A percentile compares a stretch with the other conserved stretches of the same genome.
phyloP scores from a whole-genome alignment of 2,329 filamentous ascomycete genomes.

The Coccinonectria pachysandricola region DNA sequence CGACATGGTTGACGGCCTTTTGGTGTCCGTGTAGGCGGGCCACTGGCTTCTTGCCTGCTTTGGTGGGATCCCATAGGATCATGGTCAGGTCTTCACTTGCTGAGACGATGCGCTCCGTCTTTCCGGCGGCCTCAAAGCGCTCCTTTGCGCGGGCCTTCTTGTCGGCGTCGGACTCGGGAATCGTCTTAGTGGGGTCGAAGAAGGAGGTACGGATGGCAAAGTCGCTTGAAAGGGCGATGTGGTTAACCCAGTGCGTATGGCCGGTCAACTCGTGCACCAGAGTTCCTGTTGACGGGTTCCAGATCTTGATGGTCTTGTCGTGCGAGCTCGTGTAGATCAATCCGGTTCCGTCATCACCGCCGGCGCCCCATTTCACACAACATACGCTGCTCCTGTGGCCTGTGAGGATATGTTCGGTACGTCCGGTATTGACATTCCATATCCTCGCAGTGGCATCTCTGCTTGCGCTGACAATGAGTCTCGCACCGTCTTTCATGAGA shows the following conservation, averaged over 20 bases:
- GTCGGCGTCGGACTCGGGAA: constrained; percentile 58
- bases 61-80: constrained; percentile 82
- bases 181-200: constrained; percentile 62
- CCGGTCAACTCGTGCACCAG: constrained; percentile 68
- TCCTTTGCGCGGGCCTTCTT: constrained; percentile 67
- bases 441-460: constrained; percentile 84
- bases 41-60: constrained; percentile 64
- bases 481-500: constrained; percentile 61
- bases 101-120: constrained; percentile 73
- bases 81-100: constrained; percentile 95
- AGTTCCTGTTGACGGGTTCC: constrained; percentile 71
- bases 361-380: constrained; percentile 76
- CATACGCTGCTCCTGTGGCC: constrained; percentile 85
- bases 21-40: constrained; percentile 88
- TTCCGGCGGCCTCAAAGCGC: constrained; percentile 78
- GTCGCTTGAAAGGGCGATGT: constrained; percentile 86
- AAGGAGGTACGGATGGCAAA: constrained; percentile 79
- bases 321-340: constrained; percentile 76
- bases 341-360: constrained; percentile 49
- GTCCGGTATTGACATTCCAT: constrained; percentile 72
- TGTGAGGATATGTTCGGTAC: constrained; percentile 70
- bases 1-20: constrained; percentile 93
- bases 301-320: constrained; percentile 87
- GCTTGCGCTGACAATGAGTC: constrained; percentile 73
- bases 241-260: constrained; percentile 94